Evolutionary conservation across 2,329 filamentous ascomycete genomes (phyloP), one percentile per base, ranked within the genome.

Genomic region (Alternaria panax): DNA sequence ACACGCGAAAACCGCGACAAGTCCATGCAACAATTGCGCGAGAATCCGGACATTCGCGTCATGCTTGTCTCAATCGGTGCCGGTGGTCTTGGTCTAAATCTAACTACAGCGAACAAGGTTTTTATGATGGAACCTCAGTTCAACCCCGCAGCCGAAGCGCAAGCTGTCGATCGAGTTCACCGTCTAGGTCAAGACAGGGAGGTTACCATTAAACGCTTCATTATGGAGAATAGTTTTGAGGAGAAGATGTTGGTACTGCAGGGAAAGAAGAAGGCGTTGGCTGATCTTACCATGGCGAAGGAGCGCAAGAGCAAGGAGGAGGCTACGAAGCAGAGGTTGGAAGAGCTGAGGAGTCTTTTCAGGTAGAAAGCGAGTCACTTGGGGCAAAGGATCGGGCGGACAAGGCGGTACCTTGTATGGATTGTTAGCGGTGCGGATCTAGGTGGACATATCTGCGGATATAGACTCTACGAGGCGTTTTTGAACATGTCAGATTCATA

Each of bases 101-200:
- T 98, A 54, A 97, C 93, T 0, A 84, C 91, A 0, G 94, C 90
- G 30, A 95, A 89, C 74, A 90, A 87, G 55, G 94, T 96, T 14
- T 98, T 95, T 76, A 91, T 98, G 70, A 98, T 99, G 94, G 95
- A 99, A 76, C 95, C 95, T 5, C 93, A 97, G 74, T 99, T 94
- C 81, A 99, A 99, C 72, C 95, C 95, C 0, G 93, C 93, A 0
- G 92, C 93, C 0, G 94, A 99, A 78, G 92, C 93, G 5, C 95
- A 99, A 79, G 95, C 95, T 2, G 86, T 98, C 7, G 95, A 98
- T 75, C 92, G 95, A 28, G 92, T 99, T 2, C 76, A 79, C 52
- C 65, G 77, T 7, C 55, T 79, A 0, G 77, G 95, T 0, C 95
- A 99, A 81, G 95, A 87, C 69, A 85, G 95, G n/a, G 87, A 89